Conservation (phyloP, 352 stramenopile species). For the Phytophthora kernoviae region DNA sequence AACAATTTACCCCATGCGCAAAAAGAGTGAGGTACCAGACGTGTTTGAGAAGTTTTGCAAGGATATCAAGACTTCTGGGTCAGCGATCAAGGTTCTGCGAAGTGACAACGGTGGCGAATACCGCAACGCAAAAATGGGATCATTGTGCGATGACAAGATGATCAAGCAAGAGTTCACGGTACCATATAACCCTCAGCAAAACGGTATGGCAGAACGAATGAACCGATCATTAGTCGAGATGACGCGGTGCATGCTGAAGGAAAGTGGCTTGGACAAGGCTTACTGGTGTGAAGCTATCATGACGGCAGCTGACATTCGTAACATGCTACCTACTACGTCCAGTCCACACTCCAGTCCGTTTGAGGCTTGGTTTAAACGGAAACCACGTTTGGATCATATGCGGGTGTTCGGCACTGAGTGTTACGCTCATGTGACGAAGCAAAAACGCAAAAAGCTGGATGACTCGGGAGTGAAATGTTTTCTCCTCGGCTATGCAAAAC, state of each 20-base stretch:
- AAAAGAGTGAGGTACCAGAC: neutral
- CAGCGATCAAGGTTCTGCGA: neutral
- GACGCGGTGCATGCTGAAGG: neutral
- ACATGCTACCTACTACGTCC: too few species aligned
- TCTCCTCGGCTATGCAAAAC: too few species aligned
- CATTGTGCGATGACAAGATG: too few species aligned
- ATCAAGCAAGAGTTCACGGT: neutral
- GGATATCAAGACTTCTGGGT: neutral
- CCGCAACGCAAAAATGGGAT: neutral
- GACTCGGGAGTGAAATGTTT: too few species aligned
- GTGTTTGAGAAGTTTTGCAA: neutral
- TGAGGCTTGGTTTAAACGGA: too few species aligned
- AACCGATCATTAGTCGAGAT: neutral
- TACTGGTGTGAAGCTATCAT: neutral
- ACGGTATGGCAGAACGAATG: neutral
- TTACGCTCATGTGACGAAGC: too few species aligned
- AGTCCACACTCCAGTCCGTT: too few species aligned
- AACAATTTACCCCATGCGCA: neutral
- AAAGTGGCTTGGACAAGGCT: neutral
- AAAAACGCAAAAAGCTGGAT: too few species aligned
- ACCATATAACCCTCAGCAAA: neutral
- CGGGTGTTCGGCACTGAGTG: too few species aligned
- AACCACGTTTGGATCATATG: too few species aligned
- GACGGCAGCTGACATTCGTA: neutral
- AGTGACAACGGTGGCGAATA: neutral